Conservation (phyloP, 106 monocot species). For the Dioscorea zingiberensis region DNA sequence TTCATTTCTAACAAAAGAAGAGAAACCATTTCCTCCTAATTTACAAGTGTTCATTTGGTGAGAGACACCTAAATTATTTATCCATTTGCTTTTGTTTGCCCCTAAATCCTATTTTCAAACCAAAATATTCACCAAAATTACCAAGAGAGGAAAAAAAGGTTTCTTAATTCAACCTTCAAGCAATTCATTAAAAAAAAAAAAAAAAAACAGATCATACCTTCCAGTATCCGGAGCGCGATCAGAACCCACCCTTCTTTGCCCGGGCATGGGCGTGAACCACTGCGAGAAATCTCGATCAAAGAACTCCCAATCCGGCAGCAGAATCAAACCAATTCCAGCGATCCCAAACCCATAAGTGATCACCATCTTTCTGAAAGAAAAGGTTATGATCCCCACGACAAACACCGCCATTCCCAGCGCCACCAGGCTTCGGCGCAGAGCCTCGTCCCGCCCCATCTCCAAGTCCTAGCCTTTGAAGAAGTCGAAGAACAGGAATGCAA, state of each 20-base stretch:
- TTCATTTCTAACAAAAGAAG: too few species aligned
- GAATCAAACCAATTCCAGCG: constrained; percentile 34
- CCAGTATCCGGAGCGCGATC: constrained; percentile 15
- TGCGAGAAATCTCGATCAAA: constrained; percentile 62
- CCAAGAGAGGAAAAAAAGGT: too few species aligned
- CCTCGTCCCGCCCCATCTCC: constrained; percentile 40
- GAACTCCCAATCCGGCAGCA: constrained; percentile 76
- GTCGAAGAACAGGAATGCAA: too few species aligned
- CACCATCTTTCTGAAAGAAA: constrained; percentile 53
- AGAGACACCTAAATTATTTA: too few species aligned
- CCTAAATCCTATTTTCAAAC: too few species aligned
- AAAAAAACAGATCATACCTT: constrained; percentile 21
- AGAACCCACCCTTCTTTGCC: constrained; percentile 4
- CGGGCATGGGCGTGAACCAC: constrained; percentile 67
- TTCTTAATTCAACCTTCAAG: too few species aligned
- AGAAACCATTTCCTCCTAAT: too few species aligned
- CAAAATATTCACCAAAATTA: too few species aligned
- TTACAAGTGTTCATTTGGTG: too few species aligned
- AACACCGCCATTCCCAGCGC: constrained; percentile 33
- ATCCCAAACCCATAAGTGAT: constrained; percentile 51
- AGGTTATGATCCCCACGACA: constrained; percentile 30
- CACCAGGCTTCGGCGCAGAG: constrained; percentile 38
- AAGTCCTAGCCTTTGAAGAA: not conserved
- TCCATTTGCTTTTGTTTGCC: too few species aligned
- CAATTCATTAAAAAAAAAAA: not conserved